Base-by-base conservation (phyloP, 2,329 filamentous ascomycete genomes). In the Curvularia sp. region DNA sequence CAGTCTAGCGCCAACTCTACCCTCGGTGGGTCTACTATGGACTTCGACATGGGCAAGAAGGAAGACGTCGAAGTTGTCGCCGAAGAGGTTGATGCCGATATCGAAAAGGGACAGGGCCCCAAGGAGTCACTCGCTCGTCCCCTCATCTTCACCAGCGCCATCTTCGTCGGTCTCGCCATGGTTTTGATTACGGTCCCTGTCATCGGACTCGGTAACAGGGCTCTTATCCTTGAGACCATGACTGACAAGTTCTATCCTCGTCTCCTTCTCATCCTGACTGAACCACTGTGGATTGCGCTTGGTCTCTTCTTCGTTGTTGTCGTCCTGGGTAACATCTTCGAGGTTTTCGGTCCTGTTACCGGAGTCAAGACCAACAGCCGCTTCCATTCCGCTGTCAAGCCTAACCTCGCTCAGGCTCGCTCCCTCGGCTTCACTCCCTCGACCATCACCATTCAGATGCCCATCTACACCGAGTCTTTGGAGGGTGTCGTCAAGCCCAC, bases 391-490 rank as follows among this genome's bases (percentile, higher is more conserved):
- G 91, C 68, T 41, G 62, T 63, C 60, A 72, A 70, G 88, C 8
- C 81, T 81, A 62, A 62, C 28, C 33, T 69, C 1, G 39, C 52
- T 4, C 59, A 64, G 28, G 39, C 84, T 85, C 24, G 87, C 88
- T 2, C 84, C 82, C 22, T 92, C 20, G 84, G 85, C 54, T 80
- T 79, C 4, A 51, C 54, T 73, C 81, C 92, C 9, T 89, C 89
- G 2, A 89, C 90, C 70, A 83, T 91, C 64, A 81, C 78, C 7
- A 90, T 95, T 47, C 91, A 95, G 70, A 92, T 90, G 73, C 91
- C 91, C 10, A 90, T 95, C 0, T 95, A 95, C 81, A 95, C 93
- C 74, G 91, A 94, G 75, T 90, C 90, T 58, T 82, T 95, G 6
- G 79, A 80, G 43, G 86, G 82, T 62, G 91, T 95, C 74, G 91